Conservation (phyloP, 2,329 filamentous ascomycete species). For the Zymoseptoria crescenta region DNA sequence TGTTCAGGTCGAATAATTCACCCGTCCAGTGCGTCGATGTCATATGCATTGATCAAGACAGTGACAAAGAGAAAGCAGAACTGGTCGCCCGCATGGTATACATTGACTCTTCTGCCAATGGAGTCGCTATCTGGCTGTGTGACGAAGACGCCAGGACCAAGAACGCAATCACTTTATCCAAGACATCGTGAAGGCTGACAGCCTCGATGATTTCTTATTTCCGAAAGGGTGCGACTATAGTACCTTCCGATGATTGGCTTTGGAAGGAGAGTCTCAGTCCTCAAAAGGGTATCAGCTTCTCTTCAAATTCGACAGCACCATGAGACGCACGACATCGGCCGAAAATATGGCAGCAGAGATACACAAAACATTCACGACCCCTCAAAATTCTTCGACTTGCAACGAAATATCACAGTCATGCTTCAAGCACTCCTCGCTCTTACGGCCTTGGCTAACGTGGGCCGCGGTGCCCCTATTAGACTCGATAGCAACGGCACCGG, state of each 20-base stretch:
- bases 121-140: slow-evolving; percentile 11
- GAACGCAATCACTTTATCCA: slow-evolving; percentile 2
- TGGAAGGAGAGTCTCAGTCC: no score
- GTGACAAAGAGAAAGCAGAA: slow-evolving; percentile 9
- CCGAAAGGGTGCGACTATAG: no score
- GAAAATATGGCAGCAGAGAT: background rate
- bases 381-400: no score
- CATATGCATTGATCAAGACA: slow-evolving; percentile 15
- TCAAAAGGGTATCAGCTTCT: no score
- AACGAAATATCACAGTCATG: background rate
- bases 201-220: background rate
- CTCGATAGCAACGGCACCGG: background rate
- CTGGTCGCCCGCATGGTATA: slow-evolving; percentile 12
- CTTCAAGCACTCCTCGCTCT: background rate
- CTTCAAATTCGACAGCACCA: no score
- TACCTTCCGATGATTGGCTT: no score
- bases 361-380: background rate
- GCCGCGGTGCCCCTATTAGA: background rate
- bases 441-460: background rate
- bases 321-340: no score
- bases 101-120: slow-evolving; percentile 7
- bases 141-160: background rate
- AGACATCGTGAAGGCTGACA: background rate
- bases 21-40: slow-evolving; percentile 6
- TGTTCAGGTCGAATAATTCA: background rate